These are phyloP conservation scores for Fusarium domesticum DNA, from an alignment of 2,329 filamentous ascomycete species.

Conservation along the genomic window DNA sequence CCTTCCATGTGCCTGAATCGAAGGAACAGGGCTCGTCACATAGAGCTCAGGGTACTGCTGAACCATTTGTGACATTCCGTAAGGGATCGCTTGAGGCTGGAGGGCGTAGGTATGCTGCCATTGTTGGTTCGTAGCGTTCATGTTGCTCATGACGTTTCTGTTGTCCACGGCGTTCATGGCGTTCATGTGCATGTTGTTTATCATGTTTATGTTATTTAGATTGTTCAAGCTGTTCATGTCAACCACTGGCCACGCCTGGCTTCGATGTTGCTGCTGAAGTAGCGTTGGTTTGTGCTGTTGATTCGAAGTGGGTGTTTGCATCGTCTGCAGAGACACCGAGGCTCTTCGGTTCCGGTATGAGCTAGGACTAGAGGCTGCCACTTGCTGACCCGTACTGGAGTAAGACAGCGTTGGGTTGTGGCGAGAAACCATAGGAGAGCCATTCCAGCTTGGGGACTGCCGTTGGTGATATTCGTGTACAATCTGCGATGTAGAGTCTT, in stretches of 20 bases:
- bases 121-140: constrained; percentile 8
- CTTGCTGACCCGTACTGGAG: constrained; percentile 19
- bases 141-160: not conserved
- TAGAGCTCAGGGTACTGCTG: constrained; percentile 22
- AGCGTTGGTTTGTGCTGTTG: constrained; percentile 16
- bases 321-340: constrained; percentile 19
- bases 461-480: constrained; percentile 11
- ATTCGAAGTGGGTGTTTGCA: constrained; percentile 3
- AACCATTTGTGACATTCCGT: constrained; percentile 18
- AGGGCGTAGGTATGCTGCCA: constrained; percentile 21
- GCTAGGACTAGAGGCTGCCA: constrained; percentile 5
- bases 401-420: constrained; percentile 15
- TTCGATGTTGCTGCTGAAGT: constrained; percentile 5
- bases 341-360: constrained; percentile 18
- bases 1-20: constrained; percentile 11
- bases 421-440: not conserved
- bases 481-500: constrained; percentile 9
- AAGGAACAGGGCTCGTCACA: constrained; percentile 8
- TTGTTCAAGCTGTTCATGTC: constrained; percentile 16
- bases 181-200: not conserved
- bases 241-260: constrained; percentile 15
- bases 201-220: not conserved
- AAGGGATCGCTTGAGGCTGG: constrained; percentile 18
- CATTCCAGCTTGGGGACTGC: constrained; percentile 10
- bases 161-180: not conserved